Percentiles rank a stretch among this genome's conserved stretches.
Evolutionary conservation across 495 filamentous ascomycete species (phyloP).

Genomic region (Aspergillus bertholletiae): DNA sequence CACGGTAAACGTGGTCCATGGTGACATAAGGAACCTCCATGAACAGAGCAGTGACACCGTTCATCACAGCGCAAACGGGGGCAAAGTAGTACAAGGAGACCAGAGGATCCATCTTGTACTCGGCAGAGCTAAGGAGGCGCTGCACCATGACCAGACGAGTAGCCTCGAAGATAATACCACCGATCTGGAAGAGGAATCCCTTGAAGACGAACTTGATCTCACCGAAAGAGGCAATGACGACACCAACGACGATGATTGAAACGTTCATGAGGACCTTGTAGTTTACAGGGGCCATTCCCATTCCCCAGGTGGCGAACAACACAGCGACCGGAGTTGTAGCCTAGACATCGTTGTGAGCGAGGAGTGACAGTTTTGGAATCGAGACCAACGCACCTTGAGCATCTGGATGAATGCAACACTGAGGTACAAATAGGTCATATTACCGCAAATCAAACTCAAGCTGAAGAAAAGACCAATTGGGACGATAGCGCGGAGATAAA

Average conservation of each 20-base stretch:
- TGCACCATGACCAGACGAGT: slow-evolving; percentile 90
- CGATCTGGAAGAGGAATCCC: slow-evolving; percentile 83
- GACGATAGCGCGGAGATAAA: slow-evolving; percentile 88
- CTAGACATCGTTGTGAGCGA: slow-evolving; percentile 36
- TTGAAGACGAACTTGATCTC: slow-evolving; percentile 88
- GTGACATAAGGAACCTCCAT: slow-evolving; percentile 70
- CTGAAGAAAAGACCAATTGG: slow-evolving; percentile 93
- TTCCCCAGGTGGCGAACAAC: slow-evolving; percentile 76
- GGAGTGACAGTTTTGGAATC: neutral
- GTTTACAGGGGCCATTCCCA: slow-evolving; percentile 74
- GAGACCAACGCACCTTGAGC: slow-evolving; percentile 67
- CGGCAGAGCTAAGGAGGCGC: slow-evolving; percentile 78
- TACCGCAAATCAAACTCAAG: slow-evolving; percentile 90
- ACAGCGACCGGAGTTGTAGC: slow-evolving; percentile 90
- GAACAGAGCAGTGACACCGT: slow-evolving; percentile 72
- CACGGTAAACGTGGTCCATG: slow-evolving; percentile 68
- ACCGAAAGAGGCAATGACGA: slow-evolving; percentile 84
- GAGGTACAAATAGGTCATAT: slow-evolving; percentile 88
- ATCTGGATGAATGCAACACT: slow-evolving; percentile 96
- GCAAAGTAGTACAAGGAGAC: slow-evolving; percentile 97
- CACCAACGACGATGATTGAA: slow-evolving; percentile 82
- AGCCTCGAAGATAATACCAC: slow-evolving; percentile 84
- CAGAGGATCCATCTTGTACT: slow-evolving; percentile 97
- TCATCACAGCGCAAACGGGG: slow-evolving; percentile 88
- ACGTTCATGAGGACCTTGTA: slow-evolving; percentile 81